Conservation (phyloP, 495 filamentous ascomycete species). For the Podospora didyma region DNA sequence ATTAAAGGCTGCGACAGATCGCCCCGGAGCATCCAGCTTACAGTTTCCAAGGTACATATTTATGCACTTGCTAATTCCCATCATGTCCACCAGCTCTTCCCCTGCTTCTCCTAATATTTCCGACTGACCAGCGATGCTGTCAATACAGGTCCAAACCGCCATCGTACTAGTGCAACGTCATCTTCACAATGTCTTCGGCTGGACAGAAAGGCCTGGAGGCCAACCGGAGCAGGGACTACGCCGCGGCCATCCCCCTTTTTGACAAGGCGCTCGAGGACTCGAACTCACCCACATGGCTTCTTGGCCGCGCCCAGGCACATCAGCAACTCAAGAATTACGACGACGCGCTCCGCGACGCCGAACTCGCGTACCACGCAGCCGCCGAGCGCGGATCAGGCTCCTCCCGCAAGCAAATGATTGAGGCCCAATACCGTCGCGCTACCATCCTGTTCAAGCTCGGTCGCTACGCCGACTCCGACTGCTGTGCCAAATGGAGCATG, state of each 20-base stretch:
- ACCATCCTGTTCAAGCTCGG: conserved; percentile 68
- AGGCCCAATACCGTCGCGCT: conserved; percentile 76
- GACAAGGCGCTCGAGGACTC: conserved; percentile 70
- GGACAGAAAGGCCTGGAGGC: conserved; percentile 51
- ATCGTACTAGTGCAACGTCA: too few species aligned
- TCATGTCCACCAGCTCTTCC: too few species aligned
- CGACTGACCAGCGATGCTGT: not conserved
- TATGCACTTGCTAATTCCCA: too few species aligned
- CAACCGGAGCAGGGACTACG: conserved; percentile 57
- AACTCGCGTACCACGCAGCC: conserved; percentile 67
- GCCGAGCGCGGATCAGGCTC: conserved; percentile 54
- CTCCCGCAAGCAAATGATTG: conserved; percentile 74
- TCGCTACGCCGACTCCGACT: conserved; percentile 70
- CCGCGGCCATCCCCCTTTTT: conserved; percentile 64
- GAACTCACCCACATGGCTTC: conserved; percentile 74
- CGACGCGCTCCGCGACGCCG: conserved; percentile 74
- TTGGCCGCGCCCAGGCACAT: conserved; percentile 82
- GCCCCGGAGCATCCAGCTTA: too few species aligned
- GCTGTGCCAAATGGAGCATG: conserved; percentile 65
- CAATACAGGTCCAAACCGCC: too few species aligned
- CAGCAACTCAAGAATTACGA: conserved; percentile 52
- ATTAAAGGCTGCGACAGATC: too few species aligned
- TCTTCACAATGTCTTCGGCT: conserved; percentile 26
- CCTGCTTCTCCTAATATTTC: too few species aligned
- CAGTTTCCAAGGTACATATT: too few species aligned